Evolutionary conservation across 495 filamentous ascomycete species (phyloP).

Genomic region (Tuber borchii): DNA sequence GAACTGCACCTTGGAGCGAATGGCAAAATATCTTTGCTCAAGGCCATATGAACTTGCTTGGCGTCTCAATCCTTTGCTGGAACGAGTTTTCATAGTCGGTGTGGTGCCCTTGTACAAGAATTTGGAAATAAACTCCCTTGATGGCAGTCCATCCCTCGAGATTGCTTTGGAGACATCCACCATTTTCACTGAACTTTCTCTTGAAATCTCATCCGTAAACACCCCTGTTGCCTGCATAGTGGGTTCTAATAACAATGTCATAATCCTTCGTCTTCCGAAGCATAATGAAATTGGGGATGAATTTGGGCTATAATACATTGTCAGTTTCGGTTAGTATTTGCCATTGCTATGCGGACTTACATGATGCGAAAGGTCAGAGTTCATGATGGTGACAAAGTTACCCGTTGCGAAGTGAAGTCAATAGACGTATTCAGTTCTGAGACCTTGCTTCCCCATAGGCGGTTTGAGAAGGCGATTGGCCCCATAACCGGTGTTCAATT

Average conservation of each 20-base stretch:
- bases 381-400: conserved; percentile 98
- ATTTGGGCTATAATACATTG: conserved; percentile 30
- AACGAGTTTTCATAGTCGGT: no score
- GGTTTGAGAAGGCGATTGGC: conserved; percentile 72
- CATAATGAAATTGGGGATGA: conserved; percentile 41
- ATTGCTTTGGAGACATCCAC: no score
- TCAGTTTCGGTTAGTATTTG: background rate
- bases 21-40: no score
- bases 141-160: no score
- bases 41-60: no score
- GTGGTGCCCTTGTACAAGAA: no score
- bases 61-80: no score
- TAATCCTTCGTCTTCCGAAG: conserved; percentile 53
- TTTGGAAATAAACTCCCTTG: no score
- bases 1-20: no score
- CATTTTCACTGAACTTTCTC: no score
- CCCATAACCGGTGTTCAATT: conserved; percentile 77
- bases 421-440: conserved; percentile 95
- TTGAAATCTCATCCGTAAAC: conserved; percentile 98
- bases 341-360: conserved; percentile 36
- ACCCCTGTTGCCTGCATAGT: conserved; percentile 83
- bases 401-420: conserved; percentile 79
- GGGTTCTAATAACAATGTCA: conserved; percentile 94
- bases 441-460: conserved; percentile 86
- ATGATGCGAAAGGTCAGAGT: conserved; percentile 98